Base-by-base conservation (phyloP, 1,284 basidiomycete genomes). In the Fomitopsis betulina region DNA sequence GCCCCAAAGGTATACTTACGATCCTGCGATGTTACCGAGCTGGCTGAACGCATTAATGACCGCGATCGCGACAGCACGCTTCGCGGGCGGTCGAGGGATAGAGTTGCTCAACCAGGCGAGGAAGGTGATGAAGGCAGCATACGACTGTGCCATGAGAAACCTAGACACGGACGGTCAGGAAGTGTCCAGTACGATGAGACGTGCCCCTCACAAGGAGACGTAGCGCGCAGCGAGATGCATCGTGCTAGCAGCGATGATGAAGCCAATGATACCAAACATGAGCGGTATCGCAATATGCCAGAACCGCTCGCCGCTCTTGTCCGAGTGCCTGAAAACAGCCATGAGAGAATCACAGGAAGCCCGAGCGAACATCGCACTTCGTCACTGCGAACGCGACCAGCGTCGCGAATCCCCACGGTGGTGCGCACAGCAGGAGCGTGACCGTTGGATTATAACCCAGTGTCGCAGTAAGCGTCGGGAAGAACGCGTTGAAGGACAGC, bases 101-200 rank as follows among this genome's bases (percentile, higher is more conserved):
- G 85, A 82, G 63, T 85, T 86, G 64, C 83, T 86, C 39, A 85
- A 76, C 91, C 90, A 93, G 0, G 89, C 80, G 59, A 85, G 78
- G 65, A 88, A 84, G 56, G 80, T 79, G 57, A 91, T 83, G 71
- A 87, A 88, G 1, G 81, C 88, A 2, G 86, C 79, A 63, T 89
- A 91, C 0, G 85, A 84, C 61, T 87, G 85, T 8, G 88, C 86
- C 84, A 91, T 88, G 53, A 92, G 71, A 71, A 92, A 91, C 49
- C 88, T 88, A 60, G 12, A 30, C 25, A 27, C 23, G 23, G 25
- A 8, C 17, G 40, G 5, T 58, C 33, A 58, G 43, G n/a, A 9
- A 13, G 23, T 10, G 17, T 30, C 13, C 10, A 5, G 27, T 7
- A 21, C 17, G 21, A 10, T 17, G 17, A 40, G 19, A 19, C 3